Evolutionary conservation across 768 basidiomycete species (phyloP).

Genomic region (Suillus clintonianus): DNA sequence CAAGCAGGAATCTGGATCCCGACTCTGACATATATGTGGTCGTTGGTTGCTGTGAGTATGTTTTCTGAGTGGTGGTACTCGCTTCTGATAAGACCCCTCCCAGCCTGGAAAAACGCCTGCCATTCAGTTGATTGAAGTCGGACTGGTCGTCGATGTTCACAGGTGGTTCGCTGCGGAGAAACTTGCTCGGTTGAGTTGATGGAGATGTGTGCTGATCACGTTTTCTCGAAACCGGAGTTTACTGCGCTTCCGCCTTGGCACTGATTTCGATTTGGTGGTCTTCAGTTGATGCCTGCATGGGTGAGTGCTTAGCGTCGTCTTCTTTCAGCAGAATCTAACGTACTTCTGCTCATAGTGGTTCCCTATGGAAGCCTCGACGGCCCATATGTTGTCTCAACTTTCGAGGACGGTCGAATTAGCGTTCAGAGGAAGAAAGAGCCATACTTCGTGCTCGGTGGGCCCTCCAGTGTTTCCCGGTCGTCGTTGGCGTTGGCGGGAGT

Average conservation of each 20-base stretch:
- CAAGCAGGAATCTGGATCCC: slow-evolving; percentile 88
- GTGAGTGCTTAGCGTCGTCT: slow-evolving; percentile 44
- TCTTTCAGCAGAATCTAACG: neutral
- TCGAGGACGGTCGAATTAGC: slow-evolving; percentile 95
- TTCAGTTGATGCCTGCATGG: slow-evolving; percentile 89
- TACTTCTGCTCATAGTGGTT: slow-evolving; percentile 68
- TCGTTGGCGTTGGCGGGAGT: slow-evolving; percentile 81
- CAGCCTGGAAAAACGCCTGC: slow-evolving; percentile 83
- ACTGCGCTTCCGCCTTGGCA: slow-evolving; percentile 93
- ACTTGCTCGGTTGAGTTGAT: slow-evolving; percentile 73
- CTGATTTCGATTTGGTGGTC: slow-evolving; percentile 52
- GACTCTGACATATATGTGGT: slow-evolving; percentile 91
- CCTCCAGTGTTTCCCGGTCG: slow-evolving; percentile 94
- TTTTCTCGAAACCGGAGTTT: slow-evolving; percentile 96
- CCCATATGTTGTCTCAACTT: slow-evolving; percentile 92
- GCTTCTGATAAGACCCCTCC: neutral
- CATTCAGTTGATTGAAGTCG: slow-evolving; percentile 87
- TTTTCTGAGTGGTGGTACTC: no score
- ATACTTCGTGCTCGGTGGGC: slow-evolving; percentile 92
- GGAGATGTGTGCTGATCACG: slow-evolving; percentile 93
- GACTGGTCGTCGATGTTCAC: slow-evolving; percentile 93
- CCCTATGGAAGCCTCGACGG: slow-evolving; percentile 93
- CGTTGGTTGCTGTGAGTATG: slow-evolving; percentile 77
- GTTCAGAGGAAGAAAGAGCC: slow-evolving; percentile 86
- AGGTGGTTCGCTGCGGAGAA: slow-evolving; percentile 96